phyloP scores from a whole-genome alignment of 2,329 filamentous ascomycete genomes.

The Nakataea oryzae region DNA sequence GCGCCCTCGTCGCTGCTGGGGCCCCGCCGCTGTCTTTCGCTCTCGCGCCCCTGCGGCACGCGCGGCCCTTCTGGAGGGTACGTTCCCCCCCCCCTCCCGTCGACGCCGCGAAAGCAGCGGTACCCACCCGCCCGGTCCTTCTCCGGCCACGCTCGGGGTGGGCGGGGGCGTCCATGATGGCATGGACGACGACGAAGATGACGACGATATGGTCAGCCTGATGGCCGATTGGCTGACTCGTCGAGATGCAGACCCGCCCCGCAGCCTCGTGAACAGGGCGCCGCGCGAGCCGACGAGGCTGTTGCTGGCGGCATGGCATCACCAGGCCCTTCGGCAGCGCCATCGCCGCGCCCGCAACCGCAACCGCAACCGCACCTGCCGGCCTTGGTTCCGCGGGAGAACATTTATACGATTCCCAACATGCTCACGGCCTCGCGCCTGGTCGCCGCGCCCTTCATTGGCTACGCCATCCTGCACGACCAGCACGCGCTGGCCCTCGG shows the following conservation, averaged over 20 bases:
- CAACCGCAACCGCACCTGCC: background rate
- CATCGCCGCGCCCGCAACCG: constrained; percentile 15
- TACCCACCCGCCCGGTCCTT: too few species aligned
- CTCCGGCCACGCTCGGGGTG: too few species aligned
- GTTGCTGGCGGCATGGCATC: background rate
- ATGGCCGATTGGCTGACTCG: background rate
- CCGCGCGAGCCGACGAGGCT: background rate
- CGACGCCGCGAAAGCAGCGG: too few species aligned
- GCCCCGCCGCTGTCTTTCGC: background rate
- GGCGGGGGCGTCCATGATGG: too few species aligned
- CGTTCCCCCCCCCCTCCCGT: background rate
- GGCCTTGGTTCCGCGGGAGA: constrained; percentile 50
- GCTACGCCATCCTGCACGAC: constrained; percentile 80
- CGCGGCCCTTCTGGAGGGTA: background rate
- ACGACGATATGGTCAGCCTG: too few species aligned
- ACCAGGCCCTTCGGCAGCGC: background rate
- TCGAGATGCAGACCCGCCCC: background rate
- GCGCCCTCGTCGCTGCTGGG: background rate
- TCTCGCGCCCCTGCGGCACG: background rate
- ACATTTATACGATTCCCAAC: constrained; percentile 97
- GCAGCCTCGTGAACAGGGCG: background rate
- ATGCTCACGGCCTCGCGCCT: constrained; percentile 82
- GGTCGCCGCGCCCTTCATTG: constrained; percentile 70
- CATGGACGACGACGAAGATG: background rate
- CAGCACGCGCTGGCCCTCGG: constrained; percentile 68